phyloP scores from a whole-genome alignment of 306 rosid species.

The Abrus pulchellus region DNA sequence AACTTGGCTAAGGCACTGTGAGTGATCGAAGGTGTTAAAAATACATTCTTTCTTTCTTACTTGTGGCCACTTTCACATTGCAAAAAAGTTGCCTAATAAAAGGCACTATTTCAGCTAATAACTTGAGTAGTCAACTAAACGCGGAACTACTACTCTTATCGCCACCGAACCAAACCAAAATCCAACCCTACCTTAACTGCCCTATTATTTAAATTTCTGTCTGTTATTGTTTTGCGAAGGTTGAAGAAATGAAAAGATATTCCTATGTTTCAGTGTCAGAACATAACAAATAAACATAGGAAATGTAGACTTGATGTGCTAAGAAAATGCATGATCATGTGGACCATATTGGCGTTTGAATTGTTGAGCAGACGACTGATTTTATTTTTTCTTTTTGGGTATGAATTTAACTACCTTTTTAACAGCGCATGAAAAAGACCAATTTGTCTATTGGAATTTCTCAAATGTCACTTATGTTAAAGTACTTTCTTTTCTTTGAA shows the following conservation, averaged over 20 bases:
- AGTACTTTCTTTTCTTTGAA: neutral
- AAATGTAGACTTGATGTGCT: conserved; percentile 1
- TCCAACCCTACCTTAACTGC: conserved; percentile 55
- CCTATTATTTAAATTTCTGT: conserved; percentile 16
- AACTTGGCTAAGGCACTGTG: neutral
- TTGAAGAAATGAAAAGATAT: neutral
- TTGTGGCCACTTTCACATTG: conserved; percentile 6
- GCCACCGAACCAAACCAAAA: conserved; percentile 64
- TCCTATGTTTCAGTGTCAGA: conserved; percentile 42
- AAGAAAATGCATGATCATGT: conserved; percentile 29
- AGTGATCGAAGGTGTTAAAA: conserved; percentile 15
- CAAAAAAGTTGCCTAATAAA: conserved; percentile 8
- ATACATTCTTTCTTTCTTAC: neutral
- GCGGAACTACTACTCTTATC: conserved; percentile 6
- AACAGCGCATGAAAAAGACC: conserved; percentile 18
- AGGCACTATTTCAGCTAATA: conserved; percentile 39
- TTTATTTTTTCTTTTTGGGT: conserved; percentile 8
- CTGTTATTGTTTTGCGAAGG: neutral
- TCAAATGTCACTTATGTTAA: neutral
- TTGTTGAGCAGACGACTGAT: conserved; percentile 51
- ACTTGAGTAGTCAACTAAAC: conserved; percentile 45
- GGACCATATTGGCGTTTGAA: conserved; percentile 37
- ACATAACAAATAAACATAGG: conserved; percentile 14
- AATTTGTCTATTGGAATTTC: conserved; percentile 17
- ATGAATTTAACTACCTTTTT: conserved; percentile 12